Evolutionary conservation across 2,329 filamentous ascomycete species (phyloP), one percentile per base, ranked within the genome.

Genomic region (Penicillium sp.): DNA sequence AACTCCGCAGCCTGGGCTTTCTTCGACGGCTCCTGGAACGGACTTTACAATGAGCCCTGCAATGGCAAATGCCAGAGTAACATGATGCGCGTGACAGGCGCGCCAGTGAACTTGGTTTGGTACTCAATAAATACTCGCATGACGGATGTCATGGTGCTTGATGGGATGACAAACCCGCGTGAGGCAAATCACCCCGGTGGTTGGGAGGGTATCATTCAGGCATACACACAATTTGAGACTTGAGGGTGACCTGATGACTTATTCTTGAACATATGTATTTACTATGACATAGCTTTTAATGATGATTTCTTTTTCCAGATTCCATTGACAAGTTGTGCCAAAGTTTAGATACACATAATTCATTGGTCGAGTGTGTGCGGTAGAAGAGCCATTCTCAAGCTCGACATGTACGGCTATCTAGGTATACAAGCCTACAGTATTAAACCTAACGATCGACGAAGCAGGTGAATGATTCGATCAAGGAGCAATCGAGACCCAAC

Each of bases 201-300:
- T 29, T 70, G 68, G 68, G 65, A 62, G 7, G 65, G 41, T 7
- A 54, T 70, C 9, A 65, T 69, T 16, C 66, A 68, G 42, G 65
- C 59, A 4, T 68, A 68, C 47, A 47, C 51, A 2, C 47, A 65
- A 34, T 66, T 63, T 49, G 51, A 54, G 24, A 46, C 49, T 42
- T 51, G 13, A n/a, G 47, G 10, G 26, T 18, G n/a, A 16, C n/a
- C 10, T 13, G 34, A 10, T 41, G 44, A 15, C 33, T 41, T 47
- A 8, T 23, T 2, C 15, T 42, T 42, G 41, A 23, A 42, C 41
- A 42, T 42, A 42, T 28, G 39, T 23, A 42, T 42, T n/a, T 6
- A 13, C 15, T 26, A 42, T 21, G 24, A 13, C 83, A n/a, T 87
- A 79, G 51, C 87, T 39, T 21, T 21, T 13, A 26, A 26, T 26